Evolutionary conservation across 345 rosid species (phyloP).

Genomic region (Hibiscus syriacus): DNA sequence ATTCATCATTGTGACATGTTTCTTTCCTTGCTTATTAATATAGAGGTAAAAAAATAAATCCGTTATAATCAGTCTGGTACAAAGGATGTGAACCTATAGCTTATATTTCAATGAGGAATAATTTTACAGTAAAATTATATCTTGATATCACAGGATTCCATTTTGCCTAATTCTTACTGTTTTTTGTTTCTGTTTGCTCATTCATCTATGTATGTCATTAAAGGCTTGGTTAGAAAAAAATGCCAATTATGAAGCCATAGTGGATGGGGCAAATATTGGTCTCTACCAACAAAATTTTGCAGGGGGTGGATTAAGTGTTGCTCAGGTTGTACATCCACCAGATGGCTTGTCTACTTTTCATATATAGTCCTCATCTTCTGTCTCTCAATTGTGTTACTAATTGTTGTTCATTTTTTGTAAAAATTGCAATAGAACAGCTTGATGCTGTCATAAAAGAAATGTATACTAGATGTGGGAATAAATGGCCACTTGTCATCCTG

Average conservation of each 20-base stretch:
- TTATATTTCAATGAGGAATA: neutral
- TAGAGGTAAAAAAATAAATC: neutral
- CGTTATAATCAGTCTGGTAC: neutral
- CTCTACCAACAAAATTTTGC: slow-evolving; percentile 85
- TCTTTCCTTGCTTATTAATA: neutral
- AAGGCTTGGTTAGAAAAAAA: slow-evolving; percentile 70
- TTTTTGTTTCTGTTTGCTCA: neutral
- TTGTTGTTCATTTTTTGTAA: slow-evolving; percentile 3
- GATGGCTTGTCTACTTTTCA: neutral
- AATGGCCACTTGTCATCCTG: slow-evolving; percentile 71
- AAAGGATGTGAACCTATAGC: neutral
- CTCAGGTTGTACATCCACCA: slow-evolving; percentile 1
- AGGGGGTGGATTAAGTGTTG: slow-evolving; percentile 20
- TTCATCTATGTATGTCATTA: neutral
- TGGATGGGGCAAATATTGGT: slow-evolving; percentile 91
- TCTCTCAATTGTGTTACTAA: slow-evolving; percentile 3
- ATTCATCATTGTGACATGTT: neutral
- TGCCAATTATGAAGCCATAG: slow-evolving; percentile 59
- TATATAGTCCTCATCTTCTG: neutral
- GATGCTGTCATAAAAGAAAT: slow-evolving; percentile 67
- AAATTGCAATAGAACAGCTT: slow-evolving; percentile 67
- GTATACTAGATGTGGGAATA: slow-evolving; percentile 38
- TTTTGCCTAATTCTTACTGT: neutral
- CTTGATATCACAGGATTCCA: neutral
- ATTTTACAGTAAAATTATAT: neutral